Percentiles rank a stretch among this genome's conserved stretches.
Conservation (phyloP, 2,329 filamentous ascomycete genomes). For the Botrytis aclada region DNA sequence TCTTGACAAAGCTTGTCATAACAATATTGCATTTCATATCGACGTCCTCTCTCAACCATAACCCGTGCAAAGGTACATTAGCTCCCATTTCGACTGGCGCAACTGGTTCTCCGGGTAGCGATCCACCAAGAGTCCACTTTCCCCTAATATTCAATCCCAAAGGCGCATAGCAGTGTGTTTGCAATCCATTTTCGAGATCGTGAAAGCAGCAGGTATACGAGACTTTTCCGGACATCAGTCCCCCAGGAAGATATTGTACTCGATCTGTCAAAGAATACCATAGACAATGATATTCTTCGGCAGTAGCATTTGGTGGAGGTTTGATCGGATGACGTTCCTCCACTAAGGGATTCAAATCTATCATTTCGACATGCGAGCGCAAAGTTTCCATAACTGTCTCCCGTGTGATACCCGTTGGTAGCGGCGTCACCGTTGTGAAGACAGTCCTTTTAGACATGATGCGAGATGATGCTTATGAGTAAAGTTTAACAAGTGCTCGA, state of each 20-base stretch:
- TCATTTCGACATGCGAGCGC: constrained; percentile 78
- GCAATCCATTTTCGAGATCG: constrained; percentile 67
- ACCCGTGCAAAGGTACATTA: constrained; percentile 61
- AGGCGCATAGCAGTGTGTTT: constrained; percentile 82
- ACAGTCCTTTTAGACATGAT: constrained; percentile 44
- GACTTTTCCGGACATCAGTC: constrained; percentile 61
- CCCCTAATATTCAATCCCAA: constrained; percentile 75
- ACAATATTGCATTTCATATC: constrained; percentile 78
- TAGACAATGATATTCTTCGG: constrained; percentile 67
- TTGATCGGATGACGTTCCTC: constrained; percentile 66
- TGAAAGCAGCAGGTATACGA: constrained; percentile 80
- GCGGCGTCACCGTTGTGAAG: constrained; percentile 76
- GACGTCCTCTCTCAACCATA: constrained; percentile 84
- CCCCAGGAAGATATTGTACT: constrained; percentile 69
- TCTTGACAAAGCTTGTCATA: constrained; percentile 74
- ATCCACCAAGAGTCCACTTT: constrained; percentile 74
- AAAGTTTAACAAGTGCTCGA: not conserved
- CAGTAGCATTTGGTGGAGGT: constrained; percentile 61
- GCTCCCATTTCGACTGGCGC: constrained; percentile 65
- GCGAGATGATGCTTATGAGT: not conserved
- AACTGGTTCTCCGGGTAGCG: constrained; percentile 65
- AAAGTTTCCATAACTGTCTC: constrained; percentile 72
- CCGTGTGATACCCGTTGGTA: constrained; percentile 66
- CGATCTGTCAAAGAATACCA: constrained; percentile 82
- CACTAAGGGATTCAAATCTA: constrained; percentile 61